Percentiles rank a stretch among this genome's conserved stretches.
phyloP scores from a whole-genome alignment of 371 early-diverging fungal genomes.

The Mortierella polycephala region DNA sequence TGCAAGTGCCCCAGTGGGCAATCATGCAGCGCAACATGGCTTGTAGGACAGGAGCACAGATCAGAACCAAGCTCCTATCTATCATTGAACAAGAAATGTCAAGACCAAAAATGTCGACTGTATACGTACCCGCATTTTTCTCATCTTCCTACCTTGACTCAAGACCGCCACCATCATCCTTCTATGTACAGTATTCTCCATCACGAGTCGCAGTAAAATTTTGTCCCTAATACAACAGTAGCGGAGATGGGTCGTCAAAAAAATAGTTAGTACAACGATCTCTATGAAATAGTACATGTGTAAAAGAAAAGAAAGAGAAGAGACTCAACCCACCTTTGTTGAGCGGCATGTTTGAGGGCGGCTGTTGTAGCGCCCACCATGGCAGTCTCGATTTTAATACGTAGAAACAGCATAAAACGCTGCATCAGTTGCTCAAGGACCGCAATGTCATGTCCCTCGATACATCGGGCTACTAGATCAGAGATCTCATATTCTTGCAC shows the following conservation, averaged over 20 bases:
- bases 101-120: background rate
- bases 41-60: conserved; percentile 42
- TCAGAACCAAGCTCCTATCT: conserved; percentile 23
- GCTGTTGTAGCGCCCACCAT: conserved; percentile 39
- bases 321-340: conserved; percentile 34
- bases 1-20: conserved; percentile 51
- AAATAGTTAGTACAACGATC: background rate
- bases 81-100: background rate
- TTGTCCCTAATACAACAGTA: conserved; percentile 31
- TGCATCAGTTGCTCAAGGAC: conserved; percentile 35
- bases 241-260: background rate
- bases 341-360: conserved; percentile 45
- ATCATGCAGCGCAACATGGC: conserved; percentile 46
- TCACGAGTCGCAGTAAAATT: conserved; percentile 32
- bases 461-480: conserved; percentile 36
- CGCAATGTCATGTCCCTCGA: conserved; percentile 33
- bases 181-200: conserved; percentile 42
- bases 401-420: conserved; percentile 30
- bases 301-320: background rate
- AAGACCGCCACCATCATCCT: conserved; percentile 38
- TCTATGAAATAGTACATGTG: background rate
- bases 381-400: conserved; percentile 42
- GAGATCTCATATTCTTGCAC: conserved; percentile 34
- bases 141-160: conserved; percentile 26
- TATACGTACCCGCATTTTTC: background rate